Evolutionary conservation across 768 basidiomycete species (phyloP).

Genomic region (Lenzites betulinus): DNA sequence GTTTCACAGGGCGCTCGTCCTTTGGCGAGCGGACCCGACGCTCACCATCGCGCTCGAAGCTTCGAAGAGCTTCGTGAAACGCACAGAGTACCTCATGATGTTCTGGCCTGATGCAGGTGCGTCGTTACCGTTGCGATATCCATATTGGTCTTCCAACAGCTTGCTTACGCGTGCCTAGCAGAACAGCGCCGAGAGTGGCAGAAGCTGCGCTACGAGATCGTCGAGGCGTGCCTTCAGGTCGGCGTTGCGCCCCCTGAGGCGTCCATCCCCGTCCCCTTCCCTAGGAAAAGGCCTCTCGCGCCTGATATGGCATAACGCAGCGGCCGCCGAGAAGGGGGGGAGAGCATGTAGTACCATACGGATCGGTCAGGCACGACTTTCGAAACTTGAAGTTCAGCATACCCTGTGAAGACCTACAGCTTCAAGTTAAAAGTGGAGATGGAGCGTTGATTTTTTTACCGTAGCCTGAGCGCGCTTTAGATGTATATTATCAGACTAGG

Average conservation of each 20-base stretch:
- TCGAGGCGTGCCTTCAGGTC: constrained; percentile 48
- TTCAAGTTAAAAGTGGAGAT: no score
- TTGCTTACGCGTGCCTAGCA: constrained; percentile 26
- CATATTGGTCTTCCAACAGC: neutral
- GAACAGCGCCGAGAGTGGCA: constrained; percentile 56
- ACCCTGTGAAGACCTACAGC: no score
- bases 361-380: no score
- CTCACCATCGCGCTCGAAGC: constrained; percentile 62
- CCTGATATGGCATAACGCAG: no score
- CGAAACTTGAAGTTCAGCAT: no score
- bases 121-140: constrained; percentile 8
- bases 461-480: no score
- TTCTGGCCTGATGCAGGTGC: constrained; percentile 67
- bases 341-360: no score
- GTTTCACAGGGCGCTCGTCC: constrained; percentile 47
- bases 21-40: constrained; percentile 64
- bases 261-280: constrained; percentile 5
- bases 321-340: no score
- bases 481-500: no score
- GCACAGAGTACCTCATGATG: constrained; percentile 60
- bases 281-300: neutral
- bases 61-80: constrained; percentile 56
- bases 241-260: constrained; percentile 36
- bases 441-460: no score
- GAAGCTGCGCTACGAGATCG: constrained; percentile 47